Conservation (phyloP, 2,329 filamentous ascomycete species). For the Didymella segeticola region DNA sequence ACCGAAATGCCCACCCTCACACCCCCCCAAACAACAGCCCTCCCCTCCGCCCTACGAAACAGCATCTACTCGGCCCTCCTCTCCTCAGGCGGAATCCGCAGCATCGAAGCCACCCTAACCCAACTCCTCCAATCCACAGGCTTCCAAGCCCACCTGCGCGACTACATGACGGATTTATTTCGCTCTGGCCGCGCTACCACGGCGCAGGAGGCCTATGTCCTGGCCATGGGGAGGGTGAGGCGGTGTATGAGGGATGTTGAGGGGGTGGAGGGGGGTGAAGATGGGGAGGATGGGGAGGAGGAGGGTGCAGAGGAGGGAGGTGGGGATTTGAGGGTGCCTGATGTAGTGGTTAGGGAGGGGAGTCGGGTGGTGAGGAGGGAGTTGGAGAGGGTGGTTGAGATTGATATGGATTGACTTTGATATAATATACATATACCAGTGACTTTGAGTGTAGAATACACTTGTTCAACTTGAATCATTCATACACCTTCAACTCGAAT, state of each 20-base stretch:
- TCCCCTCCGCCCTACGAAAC: constrained; percentile 50
- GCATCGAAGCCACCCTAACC: constrained; percentile 62
- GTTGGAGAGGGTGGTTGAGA: constrained; percentile 58
- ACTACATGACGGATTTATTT: constrained; percentile 62
- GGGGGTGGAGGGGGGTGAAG: not conserved
- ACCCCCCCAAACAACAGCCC: constrained; percentile 49
- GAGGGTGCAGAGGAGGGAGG: constrained; percentile 31
- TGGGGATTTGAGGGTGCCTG: constrained; percentile 54
- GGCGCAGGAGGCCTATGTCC: constrained; percentile 62
- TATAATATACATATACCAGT: not conserved
- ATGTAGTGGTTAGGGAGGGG: constrained; percentile 58
- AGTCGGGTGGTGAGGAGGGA: constrained; percentile 60
- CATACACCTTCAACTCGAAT: too few species aligned
- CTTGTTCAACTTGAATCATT: too few species aligned
- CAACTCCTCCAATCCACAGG: constrained; percentile 63
- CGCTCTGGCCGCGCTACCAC: constrained; percentile 64
- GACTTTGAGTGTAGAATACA: too few species aligned
- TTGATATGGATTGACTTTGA: constrained; percentile 18
- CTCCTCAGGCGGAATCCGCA: constrained; percentile 58
- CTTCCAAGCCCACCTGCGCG: constrained; percentile 64
- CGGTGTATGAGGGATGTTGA: constrained; percentile 3
- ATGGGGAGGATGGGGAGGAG: constrained; percentile 25
- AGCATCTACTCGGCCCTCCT: constrained; percentile 56
- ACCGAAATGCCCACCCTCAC: too few species aligned
- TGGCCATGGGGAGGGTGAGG: constrained; percentile 54